Percentiles rank a stretch among this genome's conserved stretches.
phyloP scores from a whole-genome alignment of 176 grass and related monocot genomes.

The Puya raimondii region DNA sequence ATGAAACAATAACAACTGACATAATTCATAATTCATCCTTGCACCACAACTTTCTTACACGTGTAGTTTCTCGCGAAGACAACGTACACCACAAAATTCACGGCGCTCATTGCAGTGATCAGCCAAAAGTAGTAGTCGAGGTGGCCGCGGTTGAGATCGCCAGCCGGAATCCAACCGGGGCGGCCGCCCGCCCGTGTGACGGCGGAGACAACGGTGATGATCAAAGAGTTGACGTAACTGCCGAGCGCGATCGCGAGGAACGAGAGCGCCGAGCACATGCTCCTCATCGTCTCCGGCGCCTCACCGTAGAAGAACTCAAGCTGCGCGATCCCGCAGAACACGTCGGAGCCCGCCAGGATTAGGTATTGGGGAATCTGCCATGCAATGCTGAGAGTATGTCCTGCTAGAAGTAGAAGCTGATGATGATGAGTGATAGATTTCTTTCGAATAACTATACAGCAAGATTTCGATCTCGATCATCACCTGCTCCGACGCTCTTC shows the following conservation, averaged over 20 bases:
- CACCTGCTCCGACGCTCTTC: conserved; percentile 20
- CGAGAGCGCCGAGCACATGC: conserved; percentile 67
- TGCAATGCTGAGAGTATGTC: conserved; percentile 42
- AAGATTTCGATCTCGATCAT: too few relatives aligned
- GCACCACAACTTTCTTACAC: conserved; percentile 39
- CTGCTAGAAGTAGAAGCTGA: too few relatives aligned
- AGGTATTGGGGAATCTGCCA: conserved; percentile 78
- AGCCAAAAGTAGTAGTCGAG: conserved; percentile 78
- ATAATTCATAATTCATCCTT: not conserved
- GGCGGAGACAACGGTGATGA: conserved; percentile 42
- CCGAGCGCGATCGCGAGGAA: conserved; percentile 64
- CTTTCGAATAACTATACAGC: too few relatives aligned
- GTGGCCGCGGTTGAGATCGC: conserved; percentile 64
- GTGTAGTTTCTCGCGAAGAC: conserved; percentile 55
- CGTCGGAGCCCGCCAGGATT: conserved; percentile 50
- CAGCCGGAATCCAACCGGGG: conserved; percentile 54
- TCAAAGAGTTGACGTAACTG: conserved; percentile 54
- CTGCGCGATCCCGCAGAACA: conserved; percentile 65
- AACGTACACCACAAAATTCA: conserved; percentile 54
- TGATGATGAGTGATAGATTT: too few relatives aligned
- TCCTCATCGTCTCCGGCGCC: conserved; percentile 61
- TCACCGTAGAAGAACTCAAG: conserved; percentile 87
- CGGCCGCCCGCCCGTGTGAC: conserved; percentile 7
- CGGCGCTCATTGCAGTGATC: conserved; percentile 36
- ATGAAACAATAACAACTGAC: not conserved